phyloP scores from a whole-genome alignment of 345 rosid species.

The Syzygium oleosum region DNA sequence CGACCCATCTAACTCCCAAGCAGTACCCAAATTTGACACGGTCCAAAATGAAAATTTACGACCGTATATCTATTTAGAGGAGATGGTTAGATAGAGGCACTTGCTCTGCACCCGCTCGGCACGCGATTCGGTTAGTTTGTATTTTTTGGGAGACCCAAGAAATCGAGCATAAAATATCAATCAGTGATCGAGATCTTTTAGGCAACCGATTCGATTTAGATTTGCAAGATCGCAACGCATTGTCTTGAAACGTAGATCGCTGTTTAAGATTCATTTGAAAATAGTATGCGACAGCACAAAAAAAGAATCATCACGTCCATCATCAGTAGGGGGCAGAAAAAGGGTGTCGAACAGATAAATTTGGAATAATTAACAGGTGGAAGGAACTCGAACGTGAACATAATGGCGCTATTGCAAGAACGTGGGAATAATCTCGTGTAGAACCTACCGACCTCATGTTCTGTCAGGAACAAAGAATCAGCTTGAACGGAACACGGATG shows the following conservation, averaged over 20 bases:
- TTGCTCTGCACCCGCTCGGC: too few relatives aligned
- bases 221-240: fast-evolving
- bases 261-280: neutral
- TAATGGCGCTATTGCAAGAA: neutral
- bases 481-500: neutral
- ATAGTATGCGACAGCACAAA: neutral
- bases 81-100: neutral
- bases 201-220: too few relatives aligned
- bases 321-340: fast-evolving
- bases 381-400: neutral
- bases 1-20: neutral
- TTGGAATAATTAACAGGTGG: neutral
- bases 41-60: neutral
- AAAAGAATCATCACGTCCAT: neutral
- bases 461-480: neutral
- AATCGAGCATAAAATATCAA: neutral
- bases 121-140: too few relatives aligned
- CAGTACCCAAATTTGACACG: neutral
- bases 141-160: too few relatives aligned
- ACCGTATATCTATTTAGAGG: neutral
- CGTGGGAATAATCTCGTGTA: neutral
- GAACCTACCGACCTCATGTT: neutral
- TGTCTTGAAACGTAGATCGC: fast-evolving
- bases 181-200: fast-evolving
- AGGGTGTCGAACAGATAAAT: neutral